Conservation (phyloP, 2,329 filamentous ascomycete species). For the Cladophialophora chaetospira region DNA sequence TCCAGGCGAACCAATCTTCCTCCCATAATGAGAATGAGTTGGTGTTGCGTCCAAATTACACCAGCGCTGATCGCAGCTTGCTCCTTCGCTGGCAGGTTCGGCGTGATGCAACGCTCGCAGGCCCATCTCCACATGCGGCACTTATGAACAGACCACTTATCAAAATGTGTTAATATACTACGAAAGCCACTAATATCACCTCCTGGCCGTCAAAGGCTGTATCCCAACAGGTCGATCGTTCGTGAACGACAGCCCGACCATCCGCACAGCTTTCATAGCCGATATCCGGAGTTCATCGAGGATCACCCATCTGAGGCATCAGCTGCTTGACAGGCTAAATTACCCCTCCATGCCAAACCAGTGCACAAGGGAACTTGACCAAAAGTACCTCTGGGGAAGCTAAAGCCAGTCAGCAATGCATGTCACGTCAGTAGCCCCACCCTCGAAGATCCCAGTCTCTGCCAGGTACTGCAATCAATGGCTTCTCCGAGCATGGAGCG, state of each 20-base stretch:
- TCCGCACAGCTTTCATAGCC: constrained; percentile 1
- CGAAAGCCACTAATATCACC: background rate
- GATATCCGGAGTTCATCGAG: constrained; percentile 13
- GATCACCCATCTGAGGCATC: background rate
- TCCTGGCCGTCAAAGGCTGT: background rate
- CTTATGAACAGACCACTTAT: background rate
- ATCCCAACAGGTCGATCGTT: background rate
- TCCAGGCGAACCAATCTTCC: constrained; percentile 8
- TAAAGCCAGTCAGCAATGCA: background rate
- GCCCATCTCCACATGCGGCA: background rate
- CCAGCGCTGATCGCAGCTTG: too few species aligned
- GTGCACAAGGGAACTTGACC: background rate
- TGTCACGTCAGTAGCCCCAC: background rate
- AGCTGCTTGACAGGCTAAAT: background rate
- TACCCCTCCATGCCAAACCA: background rate
- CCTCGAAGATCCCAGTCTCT: background rate
- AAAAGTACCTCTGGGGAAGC: background rate
- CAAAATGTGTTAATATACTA: background rate
- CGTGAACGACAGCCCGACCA: background rate
- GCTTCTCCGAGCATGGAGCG: background rate
- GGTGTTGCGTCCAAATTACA: too few species aligned
- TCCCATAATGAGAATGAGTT: too few species aligned
- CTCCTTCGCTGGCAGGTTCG: too few species aligned
- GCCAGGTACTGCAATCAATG: background rate
- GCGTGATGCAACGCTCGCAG: background rate